Base-by-base conservation (phyloP, 306 rosid species). In the Acacia melanoxylon region DNA sequence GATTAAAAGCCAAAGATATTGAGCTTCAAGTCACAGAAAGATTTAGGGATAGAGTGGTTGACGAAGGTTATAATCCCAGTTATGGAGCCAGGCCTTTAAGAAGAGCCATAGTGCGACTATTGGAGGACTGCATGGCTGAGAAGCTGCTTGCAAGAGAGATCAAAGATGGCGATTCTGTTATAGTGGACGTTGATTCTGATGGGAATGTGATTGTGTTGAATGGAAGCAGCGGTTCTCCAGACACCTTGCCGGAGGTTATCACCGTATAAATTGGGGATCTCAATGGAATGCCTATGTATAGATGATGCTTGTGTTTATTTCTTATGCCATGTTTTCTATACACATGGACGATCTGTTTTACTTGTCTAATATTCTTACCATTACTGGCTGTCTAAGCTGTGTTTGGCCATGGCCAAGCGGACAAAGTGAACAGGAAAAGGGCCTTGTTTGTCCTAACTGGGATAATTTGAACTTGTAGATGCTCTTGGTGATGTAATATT, bases 121-220 rank as follows among this genome's bases (percentile, higher is more conserved):
- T 95, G 90, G 99, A 95, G 86, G 99, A 95, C 86, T 89, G 98
- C 92, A 93, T 95, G 99, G 98, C 98, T 6, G 99, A 95, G 92
- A 95, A 95, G 92, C 93, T 95, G 97, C 97, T 95, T 68, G 89
- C 98, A 0, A 86, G 99, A 78, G 99, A 93, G 89, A 95, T 95
- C 90, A 93, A 91, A 69, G 98, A 93, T 87, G 99, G 99, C 0
- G 98, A 95, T 78, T 95, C 98, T 0, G 98, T 93, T 33, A 95
- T 95, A 35, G 98, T 95, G 48, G 98, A 95, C 49, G 95, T 95
- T 0, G 98, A 95, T 77, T 83, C 98, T 48, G 98, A 95, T 0
- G 98, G 98, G 13, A 93, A 95, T 4, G 98, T 95, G 79, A 93
- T 93, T 16, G 98, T 95, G 41, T 95, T 95, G 42, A 93, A 93